Conservation (phyloP, 2,329 filamentous ascomycete species). For the Amphichorda felina region DNA sequence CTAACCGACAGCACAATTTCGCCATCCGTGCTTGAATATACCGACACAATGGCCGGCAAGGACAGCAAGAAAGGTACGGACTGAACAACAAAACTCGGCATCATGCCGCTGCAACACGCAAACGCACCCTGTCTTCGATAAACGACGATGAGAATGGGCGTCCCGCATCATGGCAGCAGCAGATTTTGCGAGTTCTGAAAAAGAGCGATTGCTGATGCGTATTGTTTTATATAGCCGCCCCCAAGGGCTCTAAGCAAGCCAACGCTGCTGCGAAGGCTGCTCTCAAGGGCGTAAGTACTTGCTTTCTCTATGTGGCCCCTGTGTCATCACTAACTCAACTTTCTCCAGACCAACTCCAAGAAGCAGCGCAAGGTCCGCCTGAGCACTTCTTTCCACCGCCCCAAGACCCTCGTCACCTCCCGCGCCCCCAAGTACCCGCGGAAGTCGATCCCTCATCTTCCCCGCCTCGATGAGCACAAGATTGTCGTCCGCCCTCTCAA, state of each 20-base stretch:
- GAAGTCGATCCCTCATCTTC: conserved; percentile 82
- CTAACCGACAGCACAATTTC: conserved; percentile 10
- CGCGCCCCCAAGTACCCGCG: conserved; percentile 92
- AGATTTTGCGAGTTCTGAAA: conserved; percentile 64
- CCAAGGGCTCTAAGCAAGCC: conserved; percentile 72
- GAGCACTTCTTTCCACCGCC: conserved; percentile 92
- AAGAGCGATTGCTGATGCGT: conserved; percentile 64
- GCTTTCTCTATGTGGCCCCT: neutral
- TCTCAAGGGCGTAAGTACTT: conserved; percentile 77
- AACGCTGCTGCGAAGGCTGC: conserved; percentile 90
- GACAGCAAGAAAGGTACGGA: conserved; percentile 34
- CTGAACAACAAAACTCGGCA: conserved; percentile 12
- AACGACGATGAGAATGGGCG: conserved; percentile 3
- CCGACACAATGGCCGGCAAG: conserved; percentile 20
- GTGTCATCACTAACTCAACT: conserved; percentile 3
- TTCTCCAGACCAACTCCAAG: conserved; percentile 43
- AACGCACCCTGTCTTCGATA: neutral
- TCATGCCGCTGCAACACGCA: neutral
- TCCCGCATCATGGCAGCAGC: conserved; percentile 52
- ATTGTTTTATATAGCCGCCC: conserved; percentile 38
- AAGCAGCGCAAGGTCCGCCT: conserved; percentile 89
- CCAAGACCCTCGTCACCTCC: conserved; percentile 89
- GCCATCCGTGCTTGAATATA: conserved; percentile 12
- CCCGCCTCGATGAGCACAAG: conserved; percentile 95
- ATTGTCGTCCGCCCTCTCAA: conserved; percentile 96